Evolutionary conservation across 2,329 filamentous ascomycete genomes (phyloP).

Genomic region (Periconia sp.): DNA sequence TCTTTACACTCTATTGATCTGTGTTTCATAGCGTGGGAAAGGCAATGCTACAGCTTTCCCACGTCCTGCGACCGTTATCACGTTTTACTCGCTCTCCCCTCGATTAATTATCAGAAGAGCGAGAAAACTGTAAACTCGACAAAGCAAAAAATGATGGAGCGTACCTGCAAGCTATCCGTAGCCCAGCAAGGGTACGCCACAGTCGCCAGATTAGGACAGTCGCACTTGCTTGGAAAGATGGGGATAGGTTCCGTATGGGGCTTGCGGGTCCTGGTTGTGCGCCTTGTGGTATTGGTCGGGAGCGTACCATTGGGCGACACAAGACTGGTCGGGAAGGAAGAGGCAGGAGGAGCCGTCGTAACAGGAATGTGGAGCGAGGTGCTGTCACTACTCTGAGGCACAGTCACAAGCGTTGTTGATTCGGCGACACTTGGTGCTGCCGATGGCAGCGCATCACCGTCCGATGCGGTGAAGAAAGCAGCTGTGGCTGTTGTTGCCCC

Average conservation of each 20-base stretch:
- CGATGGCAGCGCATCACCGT: background rate
- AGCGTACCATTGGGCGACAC: constrained; percentile 5
- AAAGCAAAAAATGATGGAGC: constrained; percentile 2
- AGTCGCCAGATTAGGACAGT: constrained; percentile 24
- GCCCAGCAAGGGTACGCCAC: constrained; percentile 32
- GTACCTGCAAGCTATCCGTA: constrained; percentile 30
- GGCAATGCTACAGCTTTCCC: too few relatives aligned
- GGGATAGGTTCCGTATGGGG: constrained; percentile 49
- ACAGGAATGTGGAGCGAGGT: constrained; percentile 26
- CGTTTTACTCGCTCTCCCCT: background rate
- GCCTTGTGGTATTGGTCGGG: background rate
- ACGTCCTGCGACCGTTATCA: too few relatives aligned
- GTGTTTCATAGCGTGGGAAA: too few relatives aligned
- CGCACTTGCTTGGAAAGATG: constrained; percentile 59
- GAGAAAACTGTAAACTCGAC: background rate
- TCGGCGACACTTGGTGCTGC: background rate
- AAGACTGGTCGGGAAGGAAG: background rate
- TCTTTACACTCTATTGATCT: too few relatives aligned
- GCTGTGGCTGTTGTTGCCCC: background rate
- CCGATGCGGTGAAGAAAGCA: background rate
- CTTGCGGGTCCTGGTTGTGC: constrained; percentile 4
- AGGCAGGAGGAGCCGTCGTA: background rate
- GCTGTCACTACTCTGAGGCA: constrained; percentile 2
- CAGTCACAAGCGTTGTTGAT: constrained; percentile 9
- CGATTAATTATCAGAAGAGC: background rate